phyloP scores from a whole-genome alignment of 1,284 basidiomycete species.

The Leccinum huronense region DNA sequence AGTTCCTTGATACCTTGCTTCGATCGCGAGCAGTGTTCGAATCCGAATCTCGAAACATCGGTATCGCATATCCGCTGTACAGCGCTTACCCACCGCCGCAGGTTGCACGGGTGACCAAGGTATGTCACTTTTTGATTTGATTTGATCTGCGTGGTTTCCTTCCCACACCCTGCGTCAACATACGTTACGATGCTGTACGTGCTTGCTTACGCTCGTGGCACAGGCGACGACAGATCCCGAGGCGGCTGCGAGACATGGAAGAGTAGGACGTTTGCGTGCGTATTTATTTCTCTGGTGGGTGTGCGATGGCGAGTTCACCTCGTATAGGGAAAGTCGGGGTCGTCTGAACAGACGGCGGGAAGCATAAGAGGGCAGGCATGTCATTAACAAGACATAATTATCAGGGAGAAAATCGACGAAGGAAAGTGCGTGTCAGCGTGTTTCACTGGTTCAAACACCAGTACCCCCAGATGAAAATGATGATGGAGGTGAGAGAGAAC shows the following conservation, averaged over 20 bases:
- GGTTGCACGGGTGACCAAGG: slow-evolving; percentile 61
- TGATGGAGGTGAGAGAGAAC: slow-evolving; percentile 43
- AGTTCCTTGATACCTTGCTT: not conserved
- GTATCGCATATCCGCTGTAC: too few relatives aligned
- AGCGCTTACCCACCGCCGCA: slow-evolving; percentile 47
- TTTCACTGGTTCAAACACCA: not conserved
- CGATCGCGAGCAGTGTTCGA: not conserved
- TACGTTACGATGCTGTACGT: too few relatives aligned
- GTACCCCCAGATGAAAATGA: slow-evolving; percentile 53
- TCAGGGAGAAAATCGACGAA: not conserved
- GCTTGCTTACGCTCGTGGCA: too few relatives aligned
- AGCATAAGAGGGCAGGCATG: slow-evolving; percentile 11
- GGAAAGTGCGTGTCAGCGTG: too few relatives aligned
- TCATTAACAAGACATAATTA: too few relatives aligned
- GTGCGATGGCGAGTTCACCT: not conserved
- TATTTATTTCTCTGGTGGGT: slow-evolving; percentile 11
- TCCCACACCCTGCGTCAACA: too few relatives aligned
- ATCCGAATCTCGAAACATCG: slow-evolving; percentile 6
- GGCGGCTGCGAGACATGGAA: slow-evolving; percentile 74
- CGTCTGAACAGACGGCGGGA: slow-evolving; percentile 40
- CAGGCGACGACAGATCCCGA: slow-evolving; percentile 72
- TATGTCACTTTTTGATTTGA: slow-evolving; percentile 22
- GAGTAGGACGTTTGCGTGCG: slow-evolving; percentile 57
- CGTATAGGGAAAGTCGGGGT: slow-evolving; percentile 40
- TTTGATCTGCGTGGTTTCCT: not conserved